These are phyloP conservation scores for Nadsonia commutata DNA, from an alignment of 1,139 yeast genomes.

Conservation along the genomic window DNA sequence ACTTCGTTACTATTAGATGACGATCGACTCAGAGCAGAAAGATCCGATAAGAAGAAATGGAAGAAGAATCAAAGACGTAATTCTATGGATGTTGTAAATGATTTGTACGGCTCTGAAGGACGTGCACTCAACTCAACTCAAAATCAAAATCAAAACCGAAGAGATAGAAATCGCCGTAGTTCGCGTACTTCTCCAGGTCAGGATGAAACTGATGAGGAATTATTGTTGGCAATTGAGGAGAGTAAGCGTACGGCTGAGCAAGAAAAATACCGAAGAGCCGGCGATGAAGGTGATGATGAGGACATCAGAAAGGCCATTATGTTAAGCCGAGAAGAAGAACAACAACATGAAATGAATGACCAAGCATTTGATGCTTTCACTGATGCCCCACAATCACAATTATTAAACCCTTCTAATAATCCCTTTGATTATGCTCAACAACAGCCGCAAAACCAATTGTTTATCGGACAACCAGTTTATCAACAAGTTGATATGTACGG, in stretches of 20 bases:
- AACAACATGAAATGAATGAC: constrained; percentile 20
- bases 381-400: not conserved
- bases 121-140: too few species aligned
- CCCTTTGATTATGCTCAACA: constrained; percentile 9
- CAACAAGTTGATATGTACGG: not conserved
- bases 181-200: not conserved
- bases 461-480: not conserved
- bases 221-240: constrained; percentile 71
- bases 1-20: constrained; percentile 69
- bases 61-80: constrained; percentile 3
- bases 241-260: constrained; percentile 76
- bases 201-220: constrained; percentile 39
- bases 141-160: not conserved
- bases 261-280: constrained; percentile 48
- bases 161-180: not conserved
- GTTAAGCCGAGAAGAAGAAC: constrained; percentile 80
- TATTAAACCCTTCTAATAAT: constrained; percentile 6
- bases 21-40: constrained; percentile 64
- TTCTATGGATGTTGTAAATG: not conserved
- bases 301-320: constrained; percentile 71
- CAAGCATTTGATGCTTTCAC: constrained; percentile 13
- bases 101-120: too few species aligned
- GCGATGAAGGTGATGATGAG: constrained; percentile 38
- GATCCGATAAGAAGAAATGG: constrained; percentile 20
- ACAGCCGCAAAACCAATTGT: constrained; percentile 19